phyloP scores from a whole-genome alignment of 2,329 filamentous ascomycete genomes.

The Calonectria ilicicola region DNA sequence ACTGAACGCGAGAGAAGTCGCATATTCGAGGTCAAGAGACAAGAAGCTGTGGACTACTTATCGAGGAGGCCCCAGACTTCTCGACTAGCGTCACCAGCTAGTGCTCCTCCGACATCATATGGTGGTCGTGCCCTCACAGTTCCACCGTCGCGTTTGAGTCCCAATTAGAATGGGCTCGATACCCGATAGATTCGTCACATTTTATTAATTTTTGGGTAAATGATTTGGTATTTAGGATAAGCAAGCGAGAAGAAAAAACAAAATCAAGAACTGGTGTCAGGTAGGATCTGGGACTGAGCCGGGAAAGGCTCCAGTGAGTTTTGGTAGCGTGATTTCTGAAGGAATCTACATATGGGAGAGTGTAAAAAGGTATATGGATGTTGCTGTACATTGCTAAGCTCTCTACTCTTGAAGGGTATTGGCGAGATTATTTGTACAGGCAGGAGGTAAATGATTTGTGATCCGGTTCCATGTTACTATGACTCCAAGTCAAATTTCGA shows the following conservation, averaged over 20 bases:
- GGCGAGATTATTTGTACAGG: not conserved
- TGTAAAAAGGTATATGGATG: conserved; percentile 4
- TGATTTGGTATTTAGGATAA: conserved; percentile 3
- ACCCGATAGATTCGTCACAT: conserved; percentile 9
- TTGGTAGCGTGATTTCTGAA: not conserved
- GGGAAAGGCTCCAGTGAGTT: conserved; percentile 6
- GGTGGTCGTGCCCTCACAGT: conserved; percentile 31
- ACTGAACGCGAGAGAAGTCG: conserved; percentile 62
- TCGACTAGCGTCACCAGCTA: conserved; percentile 47
- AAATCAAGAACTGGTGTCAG: conserved; percentile 1
- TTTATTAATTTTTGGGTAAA: conserved; percentile 14
- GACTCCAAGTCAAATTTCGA: not conserved
- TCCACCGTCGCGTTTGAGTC: conserved; percentile 35
- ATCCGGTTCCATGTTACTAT: not conserved
- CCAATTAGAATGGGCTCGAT: conserved; percentile 32
- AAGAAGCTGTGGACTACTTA: conserved; percentile 58
- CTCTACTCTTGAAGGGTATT: conserved; percentile 3
- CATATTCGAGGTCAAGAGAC: conserved; percentile 61
- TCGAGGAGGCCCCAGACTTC: conserved; percentile 39
- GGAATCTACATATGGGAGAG: not conserved
- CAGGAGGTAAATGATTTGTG: not conserved
- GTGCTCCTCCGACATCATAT: conserved; percentile 28
- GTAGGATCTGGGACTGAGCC: not conserved
- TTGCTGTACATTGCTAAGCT: conserved; percentile 1
- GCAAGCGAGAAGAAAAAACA: not conserved